A percentile compares a stretch with the other conserved stretches of the same genome.
phyloP scores from a whole-genome alignment of 176 grass and related monocot species.

The Phragmites australis region DNA sequence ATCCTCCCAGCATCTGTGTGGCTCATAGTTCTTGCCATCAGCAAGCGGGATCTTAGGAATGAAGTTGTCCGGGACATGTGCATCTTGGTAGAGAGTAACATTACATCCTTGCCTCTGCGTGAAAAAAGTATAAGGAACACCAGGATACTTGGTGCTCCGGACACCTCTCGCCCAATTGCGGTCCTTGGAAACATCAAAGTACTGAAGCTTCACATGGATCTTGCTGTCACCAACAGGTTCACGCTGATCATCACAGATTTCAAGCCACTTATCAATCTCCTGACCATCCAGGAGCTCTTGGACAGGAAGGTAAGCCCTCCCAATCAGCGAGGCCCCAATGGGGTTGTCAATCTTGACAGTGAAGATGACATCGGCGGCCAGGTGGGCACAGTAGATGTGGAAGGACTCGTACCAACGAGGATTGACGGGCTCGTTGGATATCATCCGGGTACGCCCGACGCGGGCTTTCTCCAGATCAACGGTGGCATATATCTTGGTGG shows the following conservation, averaged over 20 bases:
- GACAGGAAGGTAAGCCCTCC: constrained; percentile 63
- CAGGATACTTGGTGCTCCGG: constrained; percentile 52
- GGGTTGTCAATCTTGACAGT: constrained; percentile 55
- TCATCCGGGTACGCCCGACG: constrained; percentile 53
- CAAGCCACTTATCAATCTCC: constrained; percentile 58
- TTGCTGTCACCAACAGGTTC: constrained; percentile 47
- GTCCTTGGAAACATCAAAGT: constrained; percentile 47
- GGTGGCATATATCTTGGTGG: constrained; percentile 58
- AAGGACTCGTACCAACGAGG: constrained; percentile 74
- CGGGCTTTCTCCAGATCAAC: constrained; percentile 71
- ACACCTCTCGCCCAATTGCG: constrained; percentile 54
- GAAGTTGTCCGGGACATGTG: constrained; percentile 65
- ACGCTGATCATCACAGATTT: constrained; percentile 31
- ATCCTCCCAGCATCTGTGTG: constrained; percentile 66
- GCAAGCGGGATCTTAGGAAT: constrained; percentile 62
- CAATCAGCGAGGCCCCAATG: constrained; percentile 52
- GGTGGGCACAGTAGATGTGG: constrained; percentile 71
- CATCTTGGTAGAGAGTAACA: constrained; percentile 60
- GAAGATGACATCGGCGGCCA: constrained; percentile 68
- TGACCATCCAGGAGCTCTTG: constrained; percentile 39
- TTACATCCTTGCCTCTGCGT: constrained; percentile 60
- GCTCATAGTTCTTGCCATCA: constrained; percentile 56
- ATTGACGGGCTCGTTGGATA: constrained; percentile 43
- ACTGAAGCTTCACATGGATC: constrained; percentile 70
- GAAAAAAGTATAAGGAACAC: constrained; percentile 74